Conservation (phyloP, 108 stramenopile genomes). For the Skeletonema grethae region DNA sequence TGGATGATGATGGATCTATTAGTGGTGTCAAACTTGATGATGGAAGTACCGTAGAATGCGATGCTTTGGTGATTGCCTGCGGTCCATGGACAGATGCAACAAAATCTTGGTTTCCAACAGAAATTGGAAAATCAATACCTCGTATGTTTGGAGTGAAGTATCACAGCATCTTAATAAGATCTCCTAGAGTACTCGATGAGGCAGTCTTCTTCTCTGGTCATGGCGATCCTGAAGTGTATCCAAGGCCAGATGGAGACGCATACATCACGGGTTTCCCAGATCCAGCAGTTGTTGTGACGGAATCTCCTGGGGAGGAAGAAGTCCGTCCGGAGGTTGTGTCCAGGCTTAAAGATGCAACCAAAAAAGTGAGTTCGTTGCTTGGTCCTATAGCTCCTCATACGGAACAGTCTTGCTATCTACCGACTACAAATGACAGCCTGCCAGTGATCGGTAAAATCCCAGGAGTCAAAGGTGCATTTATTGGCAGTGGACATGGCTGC, state of each 20-base stretch:
- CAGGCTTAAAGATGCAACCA: constrained; percentile 43
- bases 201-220: constrained; percentile 62
- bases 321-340: constrained; percentile 40
- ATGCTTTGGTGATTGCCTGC: constrained; percentile 57
- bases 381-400: constrained; percentile 36
- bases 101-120: constrained; percentile 39
- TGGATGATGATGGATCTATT: constrained; percentile 26
- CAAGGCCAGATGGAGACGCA: constrained; percentile 60
- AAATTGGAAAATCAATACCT: constrained; percentile 29
- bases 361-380: constrained; percentile 40
- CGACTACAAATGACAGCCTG: constrained; percentile 73
- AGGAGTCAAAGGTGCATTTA: constrained; percentile 56
- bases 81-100: constrained; percentile 64
- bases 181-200: constrained; percentile 42
- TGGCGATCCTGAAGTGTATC: constrained; percentile 66
- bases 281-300: constrained; percentile 41
- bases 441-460: constrained; percentile 83
- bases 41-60: constrained; percentile 49
- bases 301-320: constrained; percentile 54
- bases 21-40: constrained; percentile 49
- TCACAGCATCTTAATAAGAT: constrained; percentile 52
- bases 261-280: constrained; percentile 64
- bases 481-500: constrained; percentile 84
- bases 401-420: constrained; percentile 60
- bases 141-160: constrained; percentile 57